These are phyloP conservation scores for Cytospora piceae DNA, from an alignment of 2,329 filamentous ascomycete genomes.

Conservation along the genomic window DNA sequence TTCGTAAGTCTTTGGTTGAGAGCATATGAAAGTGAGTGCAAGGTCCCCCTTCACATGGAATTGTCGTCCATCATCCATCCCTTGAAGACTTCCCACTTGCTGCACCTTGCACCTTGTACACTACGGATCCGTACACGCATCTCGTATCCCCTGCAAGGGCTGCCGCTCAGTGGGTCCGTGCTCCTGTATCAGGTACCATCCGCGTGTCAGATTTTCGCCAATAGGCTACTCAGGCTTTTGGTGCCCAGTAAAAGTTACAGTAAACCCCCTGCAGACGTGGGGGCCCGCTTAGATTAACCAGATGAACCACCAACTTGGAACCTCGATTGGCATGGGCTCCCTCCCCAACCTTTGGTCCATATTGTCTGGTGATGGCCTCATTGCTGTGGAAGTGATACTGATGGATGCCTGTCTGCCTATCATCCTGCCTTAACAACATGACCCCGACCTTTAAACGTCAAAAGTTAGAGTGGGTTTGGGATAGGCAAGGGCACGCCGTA, in stretches of 20 bases:
- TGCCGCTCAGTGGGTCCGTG: constrained; percentile 1
- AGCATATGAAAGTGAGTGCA: neutral
- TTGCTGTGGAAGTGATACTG: neutral
- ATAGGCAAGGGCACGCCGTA: neutral
- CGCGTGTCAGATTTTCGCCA: constrained; percentile 1
- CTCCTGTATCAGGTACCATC: constrained; percentile 2
- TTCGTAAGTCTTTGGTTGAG: neutral
- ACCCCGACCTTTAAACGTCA: neutral
- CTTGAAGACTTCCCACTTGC: neutral
- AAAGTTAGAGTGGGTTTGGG: neutral
- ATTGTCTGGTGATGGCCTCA: neutral
- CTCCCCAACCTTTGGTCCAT: constrained; percentile 1
- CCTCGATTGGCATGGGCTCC: neutral
- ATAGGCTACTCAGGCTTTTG: neutral
- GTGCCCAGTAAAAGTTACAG: neutral
- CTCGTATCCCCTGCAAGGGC: constrained; percentile 4
- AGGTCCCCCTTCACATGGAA: neutral
- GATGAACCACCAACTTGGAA: neutral
- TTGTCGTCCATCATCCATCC: neutral
- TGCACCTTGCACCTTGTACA: neutral
- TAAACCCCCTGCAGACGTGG: neutral
- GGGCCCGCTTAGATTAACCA: neutral
- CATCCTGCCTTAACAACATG: neutral
- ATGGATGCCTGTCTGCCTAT: neutral
- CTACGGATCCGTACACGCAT: neutral